Evolutionary conservation across 352 stramenopile genomes (phyloP).

Genomic region (Globisporangium megalacanthum): DNA sequence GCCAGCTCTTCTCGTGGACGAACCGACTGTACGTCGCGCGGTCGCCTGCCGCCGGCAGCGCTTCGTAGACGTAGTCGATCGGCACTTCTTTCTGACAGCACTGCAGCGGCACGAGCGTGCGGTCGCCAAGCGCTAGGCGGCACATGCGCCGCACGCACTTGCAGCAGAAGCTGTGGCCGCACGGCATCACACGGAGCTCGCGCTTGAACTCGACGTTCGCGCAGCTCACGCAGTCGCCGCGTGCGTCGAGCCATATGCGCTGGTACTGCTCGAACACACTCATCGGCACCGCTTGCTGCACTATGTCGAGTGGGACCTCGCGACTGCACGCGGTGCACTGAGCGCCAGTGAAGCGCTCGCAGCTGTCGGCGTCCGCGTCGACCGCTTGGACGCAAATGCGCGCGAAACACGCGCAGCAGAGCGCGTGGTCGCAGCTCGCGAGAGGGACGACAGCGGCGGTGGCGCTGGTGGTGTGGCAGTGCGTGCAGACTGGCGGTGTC

Average conservation of each 20-base stretch:
- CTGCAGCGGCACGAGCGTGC: constrained; percentile 50
- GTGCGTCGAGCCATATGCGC: not conserved
- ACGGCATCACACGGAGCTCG: constrained; percentile 32
- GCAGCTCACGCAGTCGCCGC: constrained; percentile 39
- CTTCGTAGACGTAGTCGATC: constrained; percentile 49
- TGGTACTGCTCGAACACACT: constrained; percentile 19
- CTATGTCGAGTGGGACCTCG: constrained; percentile 22
- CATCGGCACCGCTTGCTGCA: constrained; percentile 15
- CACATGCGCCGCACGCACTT: constrained; percentile 57
- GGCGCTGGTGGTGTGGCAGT: constrained; percentile 1
- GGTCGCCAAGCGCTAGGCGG: constrained; percentile 47
- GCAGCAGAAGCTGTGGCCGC: constrained; percentile 57
- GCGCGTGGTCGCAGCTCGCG: not conserved
- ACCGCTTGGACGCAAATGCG: not conserved
- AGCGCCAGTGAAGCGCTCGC: constrained; percentile 3
- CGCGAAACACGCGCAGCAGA: constrained; percentile 2
- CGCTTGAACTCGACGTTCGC: constrained; percentile 12
- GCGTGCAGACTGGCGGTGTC: not conserved
- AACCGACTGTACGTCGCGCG: constrained; percentile 43
- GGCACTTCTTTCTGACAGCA: constrained; percentile 71
- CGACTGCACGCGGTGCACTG: constrained; percentile 16
- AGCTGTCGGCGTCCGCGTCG: not conserved
- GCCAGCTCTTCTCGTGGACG: constrained; percentile 50
- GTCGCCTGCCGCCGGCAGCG: constrained; percentile 20
- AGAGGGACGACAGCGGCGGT: constrained; percentile 1